Evolutionary conservation across 2,329 filamentous ascomycete species (phyloP).

Genomic region (Alternaria brassicae): DNA sequence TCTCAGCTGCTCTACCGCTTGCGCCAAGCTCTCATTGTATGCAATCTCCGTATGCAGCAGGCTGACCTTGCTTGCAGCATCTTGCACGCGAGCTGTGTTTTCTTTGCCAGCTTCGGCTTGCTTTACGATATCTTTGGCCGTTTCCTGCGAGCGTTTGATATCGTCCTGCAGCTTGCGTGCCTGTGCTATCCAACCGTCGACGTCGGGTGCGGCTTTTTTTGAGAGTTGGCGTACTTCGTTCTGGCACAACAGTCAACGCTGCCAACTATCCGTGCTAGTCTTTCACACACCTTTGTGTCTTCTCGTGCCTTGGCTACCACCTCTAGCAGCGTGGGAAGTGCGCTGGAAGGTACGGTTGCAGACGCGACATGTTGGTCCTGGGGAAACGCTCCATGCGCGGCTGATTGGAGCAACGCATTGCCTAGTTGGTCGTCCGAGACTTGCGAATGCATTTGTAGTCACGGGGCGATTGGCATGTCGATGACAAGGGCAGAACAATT

Average conservation of each 20-base stretch:
- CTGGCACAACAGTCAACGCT: slow-evolving; percentile 50
- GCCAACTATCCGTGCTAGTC: neutral
- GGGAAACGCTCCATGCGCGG: slow-evolving; percentile 64
- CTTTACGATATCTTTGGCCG: slow-evolving; percentile 81
- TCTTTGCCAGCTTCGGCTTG: slow-evolving; percentile 74
- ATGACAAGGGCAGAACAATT: neutral
- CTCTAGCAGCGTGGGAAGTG: slow-evolving; percentile 59
- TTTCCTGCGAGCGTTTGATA: slow-evolving; percentile 78
- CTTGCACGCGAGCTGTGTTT: slow-evolving; percentile 69
- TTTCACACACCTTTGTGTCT: slow-evolving; percentile 58
- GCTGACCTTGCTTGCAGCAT: slow-evolving; percentile 62
- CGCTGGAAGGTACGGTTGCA: slow-evolving; percentile 58
- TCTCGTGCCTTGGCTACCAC: slow-evolving; percentile 61
- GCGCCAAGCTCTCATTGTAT: slow-evolving; percentile 63
- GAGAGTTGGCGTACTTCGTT: slow-evolving; percentile 78
- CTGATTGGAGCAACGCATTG: slow-evolving; percentile 69
- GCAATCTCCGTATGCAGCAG: slow-evolving; percentile 65
- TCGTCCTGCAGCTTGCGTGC: slow-evolving; percentile 85
- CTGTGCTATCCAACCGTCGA: slow-evolving; percentile 85
- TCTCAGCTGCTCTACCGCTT: slow-evolving; percentile 60
- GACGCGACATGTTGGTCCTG: slow-evolving; percentile 63
- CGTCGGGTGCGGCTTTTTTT: slow-evolving; percentile 76
- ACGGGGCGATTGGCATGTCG: slow-evolving; percentile 26
- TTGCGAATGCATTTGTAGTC: slow-evolving; percentile 37
- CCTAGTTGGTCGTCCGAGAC: slow-evolving; percentile 55